Percentiles rank a stretch among this genome's conserved stretches.
These are phyloP conservation scores for Salix koriyanagi DNA, from an alignment of 345 rosid species.

Conservation along the genomic window DNA sequence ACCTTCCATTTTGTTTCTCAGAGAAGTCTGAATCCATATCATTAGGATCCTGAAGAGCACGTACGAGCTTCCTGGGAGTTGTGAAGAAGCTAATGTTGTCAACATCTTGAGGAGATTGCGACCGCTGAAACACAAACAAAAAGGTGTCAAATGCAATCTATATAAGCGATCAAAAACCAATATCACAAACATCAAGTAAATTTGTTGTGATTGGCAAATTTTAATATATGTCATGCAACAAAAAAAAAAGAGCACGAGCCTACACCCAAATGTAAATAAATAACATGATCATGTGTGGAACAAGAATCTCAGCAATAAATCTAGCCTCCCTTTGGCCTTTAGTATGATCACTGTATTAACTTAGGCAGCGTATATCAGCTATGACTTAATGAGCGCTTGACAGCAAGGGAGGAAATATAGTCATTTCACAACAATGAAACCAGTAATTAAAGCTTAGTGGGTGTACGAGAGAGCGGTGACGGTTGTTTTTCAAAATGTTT, in stretches of 20 bases:
- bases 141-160: constrained; percentile 2
- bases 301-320: not conserved
- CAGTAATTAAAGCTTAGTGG: not conserved
- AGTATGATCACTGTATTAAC: not conserved
- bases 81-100: constrained; percentile 50
- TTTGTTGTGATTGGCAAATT: not conserved
- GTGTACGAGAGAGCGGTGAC: too few relatives aligned
- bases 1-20: constrained; percentile 32
- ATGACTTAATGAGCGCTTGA: not conserved
- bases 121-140: constrained; percentile 50
- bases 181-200: constrained; percentile 1
- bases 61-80: constrained; percentile 71
- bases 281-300: not conserved
- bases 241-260: not conserved
- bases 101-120: constrained; percentile 40
- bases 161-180: constrained; percentile 9
- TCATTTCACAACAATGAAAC: not conserved
- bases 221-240: not conserved
- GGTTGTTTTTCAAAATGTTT: too few relatives aligned
- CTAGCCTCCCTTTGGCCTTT: not conserved
- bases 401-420: not conserved
- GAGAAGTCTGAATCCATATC: constrained; percentile 43
- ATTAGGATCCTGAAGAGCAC: constrained; percentile 68
- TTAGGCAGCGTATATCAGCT: not conserved
- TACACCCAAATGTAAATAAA: not conserved